A percentile compares a stretch with the other conserved stretches of the same genome.
These are phyloP conservation scores for Rhizopogon roseolus DNA, from an alignment of 768 basidiomycete genomes.

Conservation along the genomic window DNA sequence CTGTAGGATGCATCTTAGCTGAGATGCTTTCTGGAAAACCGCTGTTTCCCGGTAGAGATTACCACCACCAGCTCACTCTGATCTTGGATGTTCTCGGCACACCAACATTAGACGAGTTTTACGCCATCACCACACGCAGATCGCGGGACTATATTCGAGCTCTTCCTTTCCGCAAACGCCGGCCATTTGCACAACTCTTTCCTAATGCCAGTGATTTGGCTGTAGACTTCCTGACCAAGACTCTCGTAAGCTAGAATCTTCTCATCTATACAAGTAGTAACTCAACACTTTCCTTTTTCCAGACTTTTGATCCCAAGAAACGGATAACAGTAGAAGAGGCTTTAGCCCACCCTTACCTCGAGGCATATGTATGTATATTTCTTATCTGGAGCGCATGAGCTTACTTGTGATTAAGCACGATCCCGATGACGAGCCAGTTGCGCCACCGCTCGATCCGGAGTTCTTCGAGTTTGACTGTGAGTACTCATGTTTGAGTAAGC, in stretches of 20 bases:
- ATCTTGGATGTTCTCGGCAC: slow-evolving; percentile 97
- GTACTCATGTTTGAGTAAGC: slow-evolving; percentile 22
- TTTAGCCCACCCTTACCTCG: slow-evolving; percentile 90
- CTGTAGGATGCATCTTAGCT: slow-evolving; percentile 83
- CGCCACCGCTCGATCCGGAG: slow-evolving; percentile 89
- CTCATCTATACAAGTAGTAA: background rate
- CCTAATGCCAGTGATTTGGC: slow-evolving; percentile 85
- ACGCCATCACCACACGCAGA: slow-evolving; percentile 88
- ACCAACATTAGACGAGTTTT: slow-evolving; percentile 95
- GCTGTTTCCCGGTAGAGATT: slow-evolving; percentile 93
- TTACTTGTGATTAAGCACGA: slow-evolving; percentile 57
- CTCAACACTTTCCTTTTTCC: slow-evolving; percentile 3
- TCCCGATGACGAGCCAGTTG: slow-evolving; percentile 94
- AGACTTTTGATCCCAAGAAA: slow-evolving; percentile 98
- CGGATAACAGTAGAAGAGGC: slow-evolving; percentile 93
- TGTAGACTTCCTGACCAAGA: slow-evolving; percentile 75
- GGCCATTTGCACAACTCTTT: slow-evolving; percentile 80
- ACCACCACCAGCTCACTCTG: slow-evolving; percentile 92
- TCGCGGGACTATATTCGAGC: slow-evolving; percentile 95
- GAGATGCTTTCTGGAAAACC: slow-evolving; percentile 98
- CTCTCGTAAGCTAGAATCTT: slow-evolving; percentile 47
- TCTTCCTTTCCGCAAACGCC: slow-evolving; percentile 86
- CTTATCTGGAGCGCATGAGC: background rate
- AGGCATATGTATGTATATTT: slow-evolving; percentile 68
- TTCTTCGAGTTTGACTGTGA: slow-evolving; percentile 97